Evolutionary conservation across 768 basidiomycete genomes (phyloP).

Genomic region (Phylloporus scabripes): DNA sequence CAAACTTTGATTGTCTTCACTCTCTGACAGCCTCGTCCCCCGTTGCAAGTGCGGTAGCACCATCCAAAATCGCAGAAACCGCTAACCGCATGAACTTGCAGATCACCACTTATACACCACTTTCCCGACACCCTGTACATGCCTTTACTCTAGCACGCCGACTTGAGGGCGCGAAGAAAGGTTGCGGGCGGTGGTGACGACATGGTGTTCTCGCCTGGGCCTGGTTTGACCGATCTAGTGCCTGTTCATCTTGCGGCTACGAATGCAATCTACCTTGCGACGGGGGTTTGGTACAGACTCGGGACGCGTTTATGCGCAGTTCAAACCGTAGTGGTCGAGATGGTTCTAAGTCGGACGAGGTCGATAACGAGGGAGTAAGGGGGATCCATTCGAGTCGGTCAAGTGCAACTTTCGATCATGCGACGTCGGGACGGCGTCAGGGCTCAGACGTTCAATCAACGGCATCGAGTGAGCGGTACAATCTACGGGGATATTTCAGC

Average conservation of each 20-base stretch:
- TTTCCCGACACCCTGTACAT: background rate
- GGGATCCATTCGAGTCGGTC: background rate
- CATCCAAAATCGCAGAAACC: background rate
- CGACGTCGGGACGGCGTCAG: background rate
- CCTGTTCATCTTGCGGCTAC: background rate
- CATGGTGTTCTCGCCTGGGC: background rate
- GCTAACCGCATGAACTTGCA: background rate
- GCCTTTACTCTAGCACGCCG: background rate
- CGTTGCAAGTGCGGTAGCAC: background rate
- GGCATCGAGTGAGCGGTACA: background rate
- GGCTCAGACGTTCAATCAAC: background rate
- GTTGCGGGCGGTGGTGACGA: background rate
- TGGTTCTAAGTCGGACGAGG: background rate
- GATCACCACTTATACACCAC: background rate
- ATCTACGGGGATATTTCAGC: no score
- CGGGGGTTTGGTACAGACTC: background rate
- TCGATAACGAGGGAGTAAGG: background rate
- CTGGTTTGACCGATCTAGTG: background rate
- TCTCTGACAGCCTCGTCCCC: background rate
- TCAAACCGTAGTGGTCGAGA: background rate
- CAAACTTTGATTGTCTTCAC: background rate
- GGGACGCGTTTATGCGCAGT: background rate
- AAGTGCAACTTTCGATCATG: background rate
- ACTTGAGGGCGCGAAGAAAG: background rate
- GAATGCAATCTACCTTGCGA: background rate